Conservation (phyloP, 306 rosid species). For the Casuarina equisetifolia region DNA sequence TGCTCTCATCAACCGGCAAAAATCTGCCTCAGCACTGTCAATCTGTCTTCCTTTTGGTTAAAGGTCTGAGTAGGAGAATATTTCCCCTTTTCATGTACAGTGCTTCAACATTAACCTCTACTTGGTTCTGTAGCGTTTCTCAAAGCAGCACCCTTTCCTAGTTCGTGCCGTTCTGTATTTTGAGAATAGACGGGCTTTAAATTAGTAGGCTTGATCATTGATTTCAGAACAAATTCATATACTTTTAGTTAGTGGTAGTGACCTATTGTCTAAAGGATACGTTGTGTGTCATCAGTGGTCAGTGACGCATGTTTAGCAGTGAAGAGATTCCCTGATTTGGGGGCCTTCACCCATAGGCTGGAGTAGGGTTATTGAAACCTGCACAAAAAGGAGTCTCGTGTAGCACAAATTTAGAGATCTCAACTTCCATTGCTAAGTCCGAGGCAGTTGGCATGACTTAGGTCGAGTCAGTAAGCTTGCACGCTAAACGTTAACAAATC, state of each 20-base stretch:
- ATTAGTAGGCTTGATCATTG: not conserved
- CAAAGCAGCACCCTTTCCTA: not conserved
- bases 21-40: slow-evolving; percentile 2
- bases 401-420: too few relatives aligned
- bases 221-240: not conserved
- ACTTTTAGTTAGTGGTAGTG: too few relatives aligned
- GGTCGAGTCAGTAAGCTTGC: slow-evolving; percentile 29
- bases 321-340: too few relatives aligned
- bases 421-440: not conserved
- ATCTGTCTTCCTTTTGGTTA: slow-evolving; percentile 5
- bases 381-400: too few relatives aligned
- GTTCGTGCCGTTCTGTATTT: not conserved
- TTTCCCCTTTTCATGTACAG: slow-evolving; percentile 27
- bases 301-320: too few relatives aligned
- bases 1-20: slow-evolving; percentile 45
- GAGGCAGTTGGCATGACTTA: slow-evolving; percentile 12
- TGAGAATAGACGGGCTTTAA: not conserved
- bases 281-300: too few relatives aligned
- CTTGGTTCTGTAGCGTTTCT: not conserved
- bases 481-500: slow-evolving; percentile 39
- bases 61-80: slow-evolving; percentile 32
- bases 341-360: too few relatives aligned
- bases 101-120: not conserved
- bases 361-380: too few relatives aligned
- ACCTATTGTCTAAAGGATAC: too few relatives aligned